Percentiles rank a stretch among this genome's conserved stretches.
phyloP scores from a whole-genome alignment of 805 yeast species.

The Kockiozyma suomiensis region DNA sequence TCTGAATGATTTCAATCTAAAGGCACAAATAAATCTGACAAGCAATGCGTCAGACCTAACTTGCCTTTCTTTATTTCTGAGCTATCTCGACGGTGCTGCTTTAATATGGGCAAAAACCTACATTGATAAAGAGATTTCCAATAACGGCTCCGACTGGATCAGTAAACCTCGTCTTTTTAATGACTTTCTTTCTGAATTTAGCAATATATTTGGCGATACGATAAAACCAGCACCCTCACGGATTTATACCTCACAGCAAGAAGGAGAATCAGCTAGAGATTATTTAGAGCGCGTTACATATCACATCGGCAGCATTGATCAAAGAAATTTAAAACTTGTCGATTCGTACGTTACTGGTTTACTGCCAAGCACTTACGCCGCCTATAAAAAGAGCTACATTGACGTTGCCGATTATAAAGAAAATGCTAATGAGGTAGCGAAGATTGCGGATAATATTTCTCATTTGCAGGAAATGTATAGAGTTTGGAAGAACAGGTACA shows the following conservation, averaged over 20 bases:
- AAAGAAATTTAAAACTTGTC: neutral
- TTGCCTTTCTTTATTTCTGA: neutral
- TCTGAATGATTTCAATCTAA: no score
- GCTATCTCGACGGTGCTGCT: neutral
- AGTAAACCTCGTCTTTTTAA: neutral
- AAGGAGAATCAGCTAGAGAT: neutral
- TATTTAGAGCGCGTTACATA: neutral
- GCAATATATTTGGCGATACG: neutral
- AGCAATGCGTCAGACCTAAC: neutral
- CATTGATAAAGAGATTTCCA: neutral
- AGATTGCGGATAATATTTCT: neutral
- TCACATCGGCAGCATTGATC: neutral
- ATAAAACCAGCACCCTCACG: neutral
- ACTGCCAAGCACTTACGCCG: neutral
- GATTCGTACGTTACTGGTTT: neutral
- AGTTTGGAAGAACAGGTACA: neutral
- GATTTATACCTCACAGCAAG: neutral
- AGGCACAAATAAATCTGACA: no score
- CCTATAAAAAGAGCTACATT: neutral
- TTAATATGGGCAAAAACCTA: neutral
- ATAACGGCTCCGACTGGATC: neutral
- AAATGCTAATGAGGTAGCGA: neutral
- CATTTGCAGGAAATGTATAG: neutral
- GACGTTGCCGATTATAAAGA: neutral
- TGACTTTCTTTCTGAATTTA: neutral